These are phyloP conservation scores for Asterella californica DNA, from an alignment of 225 moss, liverwort and hornwort genomes.

Conservation along the genomic window DNA sequence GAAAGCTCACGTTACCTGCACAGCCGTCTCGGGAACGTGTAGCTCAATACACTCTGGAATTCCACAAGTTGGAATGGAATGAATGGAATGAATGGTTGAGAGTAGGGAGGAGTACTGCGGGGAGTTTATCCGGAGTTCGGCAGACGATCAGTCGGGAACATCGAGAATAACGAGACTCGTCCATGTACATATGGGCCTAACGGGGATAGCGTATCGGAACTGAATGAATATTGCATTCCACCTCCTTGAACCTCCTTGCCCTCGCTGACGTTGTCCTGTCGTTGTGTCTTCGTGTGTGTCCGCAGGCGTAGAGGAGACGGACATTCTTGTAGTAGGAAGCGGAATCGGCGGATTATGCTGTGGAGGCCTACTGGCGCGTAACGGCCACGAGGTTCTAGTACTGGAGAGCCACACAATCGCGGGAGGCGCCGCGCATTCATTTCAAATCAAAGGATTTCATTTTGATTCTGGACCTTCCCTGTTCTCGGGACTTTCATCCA, in stretches of 20 bases:
- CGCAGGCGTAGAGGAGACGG: conserved; percentile 43
- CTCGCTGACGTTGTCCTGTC: not conserved
- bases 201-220: too few relatives aligned
- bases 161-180: not conserved
- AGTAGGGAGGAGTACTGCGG: not conserved
- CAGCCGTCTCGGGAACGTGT: too few relatives aligned
- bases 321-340: conserved; percentile 73
- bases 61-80: too few relatives aligned
- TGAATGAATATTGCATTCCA: not conserved
- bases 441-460: conserved; percentile 75
- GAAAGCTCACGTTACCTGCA: too few relatives aligned
- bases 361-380: conserved; percentile 74
- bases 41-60: not conserved
- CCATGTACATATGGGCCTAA: not conserved
- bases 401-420: conserved; percentile 85
- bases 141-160: not conserved
- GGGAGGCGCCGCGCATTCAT: conserved; percentile 96
- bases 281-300: not conserved
- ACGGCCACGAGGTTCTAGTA: conserved; percentile 74
- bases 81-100: too few relatives aligned
- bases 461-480: conserved; percentile 96
- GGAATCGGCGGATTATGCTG: conserved; percentile 88
- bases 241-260: not conserved
- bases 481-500: conserved; percentile 81
- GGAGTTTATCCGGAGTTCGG: not conserved